phyloP scores from a whole-genome alignment of 345 rosid species.

The Geranium rotundifolium region DNA sequence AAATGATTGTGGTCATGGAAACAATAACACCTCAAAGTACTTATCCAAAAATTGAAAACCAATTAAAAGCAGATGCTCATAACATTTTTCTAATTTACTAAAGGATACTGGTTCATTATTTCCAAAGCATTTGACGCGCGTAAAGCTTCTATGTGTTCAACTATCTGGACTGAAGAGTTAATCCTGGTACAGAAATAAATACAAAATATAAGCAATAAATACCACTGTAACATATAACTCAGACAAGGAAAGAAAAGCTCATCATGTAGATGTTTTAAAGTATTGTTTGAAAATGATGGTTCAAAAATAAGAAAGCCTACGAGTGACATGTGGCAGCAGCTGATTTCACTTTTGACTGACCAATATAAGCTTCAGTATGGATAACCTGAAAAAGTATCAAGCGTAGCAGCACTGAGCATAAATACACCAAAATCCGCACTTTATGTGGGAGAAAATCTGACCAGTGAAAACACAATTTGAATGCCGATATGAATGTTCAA shows the following conservation, averaged over 20 bases:
- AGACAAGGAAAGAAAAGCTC: not conserved
- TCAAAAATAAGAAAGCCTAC: slow-evolving; percentile 26
- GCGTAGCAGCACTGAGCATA: not conserved
- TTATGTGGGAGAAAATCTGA: too few species aligned
- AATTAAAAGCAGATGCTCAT: not conserved
- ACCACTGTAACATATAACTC: not conserved
- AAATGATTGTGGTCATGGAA: slow-evolving; percentile 28
- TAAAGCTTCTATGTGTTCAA: slow-evolving; percentile 69
- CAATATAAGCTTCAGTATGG: slow-evolving; percentile 88
- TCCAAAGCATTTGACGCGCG: slow-evolving; percentile 84
- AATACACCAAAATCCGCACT: not conserved
- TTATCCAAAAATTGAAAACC: not conserved
- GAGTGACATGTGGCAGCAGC: slow-evolving; percentile 79
- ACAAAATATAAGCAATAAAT: slow-evolving; percentile 5
- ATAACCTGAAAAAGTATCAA: slow-evolving; percentile 45
- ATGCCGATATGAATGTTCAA: not conserved
- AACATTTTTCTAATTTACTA: not conserved
- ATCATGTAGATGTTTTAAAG: not conserved
- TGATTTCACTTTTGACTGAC: slow-evolving; percentile 82
- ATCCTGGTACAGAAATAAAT: slow-evolving; percentile 33
- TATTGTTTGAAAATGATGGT: too few species aligned
- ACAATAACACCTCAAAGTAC: slow-evolving; percentile 2
- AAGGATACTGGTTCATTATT: slow-evolving; percentile 77
- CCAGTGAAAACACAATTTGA: too few species aligned
- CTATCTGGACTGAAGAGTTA: slow-evolving; percentile 61